Base-by-base conservation (phyloP, 768 basidiomycete genomes). In the Agaricus subrufescens region DNA sequence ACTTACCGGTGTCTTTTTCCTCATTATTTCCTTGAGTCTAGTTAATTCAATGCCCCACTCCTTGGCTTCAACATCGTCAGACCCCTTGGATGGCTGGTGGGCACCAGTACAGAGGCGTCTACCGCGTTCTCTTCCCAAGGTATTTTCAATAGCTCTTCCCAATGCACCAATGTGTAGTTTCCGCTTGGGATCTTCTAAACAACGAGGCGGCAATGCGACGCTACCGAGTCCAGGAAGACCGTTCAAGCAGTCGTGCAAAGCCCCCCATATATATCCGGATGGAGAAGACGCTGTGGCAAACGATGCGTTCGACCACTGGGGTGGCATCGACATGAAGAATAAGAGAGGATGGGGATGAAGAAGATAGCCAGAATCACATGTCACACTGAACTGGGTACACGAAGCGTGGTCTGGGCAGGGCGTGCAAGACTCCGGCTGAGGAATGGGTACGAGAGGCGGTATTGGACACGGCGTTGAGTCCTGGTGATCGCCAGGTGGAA, bases 211-310 rank as follows among this genome's bases (percentile, higher is more conserved):
- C 50, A 94, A 75, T 23, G 84, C 89, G 40, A 93, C 77, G 58
- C 87, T 81, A n/a, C 90, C 89, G 25, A 91, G 70, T 31, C 83
- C 81, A 23, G 91, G 91, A 48, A 92, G 66, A 30, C 91, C 91
- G 69, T 93, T 79, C 45, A 83, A 70, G 10, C 75, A 55, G 45
- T 65, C 61, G 42, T 76, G 77, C 53, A 86, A 66, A 43, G 73
- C 64, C 63, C 75, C 76, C 80, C 80, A 82, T 37, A 71, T 63
- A 52, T 69, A 42, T 54, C 77, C 75, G 40, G 69, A 64, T 53
- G 75, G 70, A 56, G 73, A 61, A 52, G 76, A 69, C 47, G 72
- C 74, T 52, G 72, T 69, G 59, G 75, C 74, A 56, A 78, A 64
- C 31, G 72, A 69, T 51, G 72, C 66, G 54, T 71, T 63, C 30